Conservation (phyloP, 2,329 filamentous ascomycete genomes). For the Metarhizium sp. region DNA sequence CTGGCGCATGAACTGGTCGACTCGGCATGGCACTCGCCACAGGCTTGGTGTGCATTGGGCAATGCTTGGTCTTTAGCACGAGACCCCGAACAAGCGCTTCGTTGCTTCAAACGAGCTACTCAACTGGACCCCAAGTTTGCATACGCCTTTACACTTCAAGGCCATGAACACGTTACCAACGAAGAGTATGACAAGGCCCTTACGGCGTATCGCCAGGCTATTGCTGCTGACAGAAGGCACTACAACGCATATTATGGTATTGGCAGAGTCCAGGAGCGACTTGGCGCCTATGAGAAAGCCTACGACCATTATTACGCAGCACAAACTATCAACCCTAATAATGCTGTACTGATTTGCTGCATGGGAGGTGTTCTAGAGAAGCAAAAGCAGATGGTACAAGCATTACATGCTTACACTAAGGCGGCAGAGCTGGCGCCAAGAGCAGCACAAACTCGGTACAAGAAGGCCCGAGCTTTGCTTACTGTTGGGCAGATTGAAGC, state of each 20-base stretch:
- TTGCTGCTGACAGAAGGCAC: constrained; percentile 77
- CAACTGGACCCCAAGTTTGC: constrained; percentile 85
- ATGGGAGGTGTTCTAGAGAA: constrained; percentile 87
- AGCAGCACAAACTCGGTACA: constrained; percentile 79
- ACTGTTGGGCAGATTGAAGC: constrained; percentile 60
- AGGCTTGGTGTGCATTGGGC: constrained; percentile 92
- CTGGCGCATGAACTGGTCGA: constrained; percentile 86
- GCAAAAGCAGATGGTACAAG: constrained; percentile 70
- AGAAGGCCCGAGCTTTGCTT: constrained; percentile 82
- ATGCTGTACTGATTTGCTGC: constrained; percentile 84
- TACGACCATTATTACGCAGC: constrained; percentile 87
- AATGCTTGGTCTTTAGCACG: constrained; percentile 90
- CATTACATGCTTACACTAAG: constrained; percentile 71
- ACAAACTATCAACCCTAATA: constrained; percentile 83
- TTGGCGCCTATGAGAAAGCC: constrained; percentile 84
- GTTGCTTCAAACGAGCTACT: constrained; percentile 89
- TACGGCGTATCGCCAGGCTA: constrained; percentile 74
- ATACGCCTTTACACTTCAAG: constrained; percentile 91
- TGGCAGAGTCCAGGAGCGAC: constrained; percentile 74
- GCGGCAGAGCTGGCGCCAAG: constrained; percentile 75
- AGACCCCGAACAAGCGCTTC: constrained; percentile 89
- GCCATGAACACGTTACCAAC: constrained; percentile 90
- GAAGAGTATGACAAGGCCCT: constrained; percentile 97
- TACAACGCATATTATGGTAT: constrained; percentile 99
- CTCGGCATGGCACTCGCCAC: constrained; percentile 75